Evolutionary conservation across 768 basidiomycete species (phyloP), one percentile per base, ranked within the genome.

Genomic region (Boletus reticuloceps): DNA sequence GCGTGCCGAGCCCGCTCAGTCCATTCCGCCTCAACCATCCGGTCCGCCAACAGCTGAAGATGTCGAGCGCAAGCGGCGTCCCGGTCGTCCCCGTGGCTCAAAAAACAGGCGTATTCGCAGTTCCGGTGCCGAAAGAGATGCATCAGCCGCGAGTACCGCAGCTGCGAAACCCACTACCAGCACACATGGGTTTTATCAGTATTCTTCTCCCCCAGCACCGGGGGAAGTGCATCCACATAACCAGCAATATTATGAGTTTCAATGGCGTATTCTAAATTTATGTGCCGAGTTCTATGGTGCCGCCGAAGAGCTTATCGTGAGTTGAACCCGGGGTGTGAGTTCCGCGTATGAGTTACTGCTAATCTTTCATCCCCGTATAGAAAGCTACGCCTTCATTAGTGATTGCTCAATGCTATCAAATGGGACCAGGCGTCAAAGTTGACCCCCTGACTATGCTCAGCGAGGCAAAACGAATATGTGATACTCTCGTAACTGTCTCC

Each of bases 221-320:
- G 74, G 80, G 13, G 77, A 77, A 43, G 74, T 84, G 25, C 82
- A 80, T 53, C 75, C 83, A 4, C 82, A 85, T 59, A 88, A 88
- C 66, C 85, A 89, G 58, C 83, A 85, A 63, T 91, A 89, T 69
- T 89, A 89, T 69, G 88, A 91, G 65, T 91, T 91, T 64, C 89
- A 91, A 67, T 91, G 89, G 89, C 83, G 88, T 51, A 82, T 90
- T 39, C 69, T 91, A 54, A 89, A 89, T 64, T 74, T 92, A 39
- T 92, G 89, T 69, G 84, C 88, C 1, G 90, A 92, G 67, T 92
- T 92, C 67, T 92, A 92, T 72, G 85, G 83, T 27, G 89, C 89
- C 7, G 89, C 89, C 17, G 89, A 91, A 69, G 89, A 92, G 69
- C 80, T 92, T 44, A 79, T 92, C 55, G 89, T 91, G 70, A 70